Percentiles rank a stretch among this genome's conserved stretches.
Evolutionary conservation across 495 filamentous ascomycete species (phyloP).

Genomic region (Neurospora sublineolata): DNA sequence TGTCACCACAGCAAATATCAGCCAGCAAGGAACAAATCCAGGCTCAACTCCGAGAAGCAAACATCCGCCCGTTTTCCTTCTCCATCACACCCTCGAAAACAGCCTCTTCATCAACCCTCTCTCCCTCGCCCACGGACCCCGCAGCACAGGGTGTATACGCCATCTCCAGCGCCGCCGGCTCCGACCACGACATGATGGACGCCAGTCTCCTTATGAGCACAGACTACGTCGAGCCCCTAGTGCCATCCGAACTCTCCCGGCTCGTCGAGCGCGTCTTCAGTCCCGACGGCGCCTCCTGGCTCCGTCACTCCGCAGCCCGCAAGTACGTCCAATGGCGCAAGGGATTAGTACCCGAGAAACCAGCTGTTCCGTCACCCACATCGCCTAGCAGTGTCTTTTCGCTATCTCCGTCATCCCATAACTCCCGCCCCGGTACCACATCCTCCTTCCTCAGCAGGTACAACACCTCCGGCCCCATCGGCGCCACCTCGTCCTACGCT

Average conservation of each 20-base stretch:
- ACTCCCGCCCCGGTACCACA: neutral
- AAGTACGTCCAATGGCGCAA: slow-evolving; percentile 67
- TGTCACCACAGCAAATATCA: slow-evolving; percentile 48
- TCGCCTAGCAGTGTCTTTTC: neutral
- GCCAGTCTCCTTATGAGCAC: slow-evolving; percentile 90
- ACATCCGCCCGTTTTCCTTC: slow-evolving; percentile 62
- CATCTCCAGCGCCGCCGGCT: slow-evolving; percentile 65
- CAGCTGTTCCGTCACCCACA: neutral
- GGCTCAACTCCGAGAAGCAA: slow-evolving; percentile 46
- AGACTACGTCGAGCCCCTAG: slow-evolving; percentile 78
- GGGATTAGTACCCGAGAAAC: slow-evolving; percentile 7
- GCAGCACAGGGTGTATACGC: slow-evolving; percentile 50
- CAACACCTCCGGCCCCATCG: slow-evolving; percentile 11
- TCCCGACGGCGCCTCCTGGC: slow-evolving; percentile 67
- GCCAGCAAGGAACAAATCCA: slow-evolving; percentile 51
- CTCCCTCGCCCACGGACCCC: slow-evolving; percentile 10
- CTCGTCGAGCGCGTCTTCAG: slow-evolving; percentile 71
- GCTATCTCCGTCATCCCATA: neutral
- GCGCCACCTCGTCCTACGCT: slow-evolving; percentile 46
- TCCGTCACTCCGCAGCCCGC: slow-evolving; percentile 75
- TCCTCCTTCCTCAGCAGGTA: slow-evolving; percentile 13
- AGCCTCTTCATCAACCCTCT: neutral
- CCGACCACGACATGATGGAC: slow-evolving; percentile 85
- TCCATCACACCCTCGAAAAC: slow-evolving; percentile 15
- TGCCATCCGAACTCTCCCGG: slow-evolving; percentile 59